These are phyloP conservation scores for Ambrosia artemisiifolia DNA, from an alignment of 129 eudicot genomes.

Conservation along the genomic window DNA sequence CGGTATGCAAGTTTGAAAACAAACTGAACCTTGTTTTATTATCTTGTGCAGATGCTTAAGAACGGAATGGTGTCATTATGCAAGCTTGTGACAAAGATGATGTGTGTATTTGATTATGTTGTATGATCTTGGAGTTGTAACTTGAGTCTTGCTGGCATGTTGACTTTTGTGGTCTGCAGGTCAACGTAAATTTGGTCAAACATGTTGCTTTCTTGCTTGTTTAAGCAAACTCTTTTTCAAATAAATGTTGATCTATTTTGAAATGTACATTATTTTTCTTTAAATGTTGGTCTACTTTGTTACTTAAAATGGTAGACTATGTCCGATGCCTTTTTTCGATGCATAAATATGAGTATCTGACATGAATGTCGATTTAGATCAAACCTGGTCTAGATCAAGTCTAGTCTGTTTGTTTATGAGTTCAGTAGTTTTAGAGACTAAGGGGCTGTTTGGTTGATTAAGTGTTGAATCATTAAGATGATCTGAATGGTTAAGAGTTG, in stretches of 20 bases:
- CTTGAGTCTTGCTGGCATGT: slow-evolving; percentile 20
- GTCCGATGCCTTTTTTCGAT: no score
- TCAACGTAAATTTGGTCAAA: slow-evolving; percentile 19
- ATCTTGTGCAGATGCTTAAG: slow-evolving; percentile 41
- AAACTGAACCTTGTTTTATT: not conserved
- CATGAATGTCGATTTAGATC: no score
- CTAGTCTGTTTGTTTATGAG: no score
- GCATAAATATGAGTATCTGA: no score
- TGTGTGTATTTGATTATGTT: slow-evolving; percentile 29
- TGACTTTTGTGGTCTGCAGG: slow-evolving; percentile 25
- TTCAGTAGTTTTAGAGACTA: no score
- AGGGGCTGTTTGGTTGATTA: no score
- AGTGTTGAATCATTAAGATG: no score
- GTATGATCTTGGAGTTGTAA: slow-evolving; percentile 29
- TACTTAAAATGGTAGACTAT: no score
- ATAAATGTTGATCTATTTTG: slow-evolving; percentile 29
- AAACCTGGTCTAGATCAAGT: no score
- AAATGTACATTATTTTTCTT: slow-evolving; percentile 5
- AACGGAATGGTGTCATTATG: slow-evolving; percentile 5
- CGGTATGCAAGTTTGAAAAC: not conserved
- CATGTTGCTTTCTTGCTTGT: slow-evolving; percentile 9
- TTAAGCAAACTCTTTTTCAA: slow-evolving; percentile 22
- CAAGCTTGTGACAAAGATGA: slow-evolving; percentile 19
- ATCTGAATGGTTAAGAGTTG: no score
- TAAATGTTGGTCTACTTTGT: not conserved